Base-by-base conservation (phyloP, 2,329 filamentous ascomycete species). In the Ophiosphaerella herpotricha region DNA sequence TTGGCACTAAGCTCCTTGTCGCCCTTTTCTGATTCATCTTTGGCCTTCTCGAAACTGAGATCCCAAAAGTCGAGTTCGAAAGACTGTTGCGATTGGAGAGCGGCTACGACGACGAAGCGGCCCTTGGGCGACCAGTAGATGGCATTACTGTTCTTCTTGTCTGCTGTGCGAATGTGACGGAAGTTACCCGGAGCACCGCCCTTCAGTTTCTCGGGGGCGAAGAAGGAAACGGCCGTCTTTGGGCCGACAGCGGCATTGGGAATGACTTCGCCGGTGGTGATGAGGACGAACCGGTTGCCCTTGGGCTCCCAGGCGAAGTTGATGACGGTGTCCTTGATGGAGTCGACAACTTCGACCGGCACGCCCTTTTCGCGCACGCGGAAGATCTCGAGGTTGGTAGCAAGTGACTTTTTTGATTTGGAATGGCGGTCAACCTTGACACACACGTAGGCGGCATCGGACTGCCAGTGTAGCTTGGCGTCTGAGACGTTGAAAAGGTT, bases 261-360 rank as follows among this genome's bases (percentile, higher is more conserved):
- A 35, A 86, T 81, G 2, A 89, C 85, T 77, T 99, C 94, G 9
- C 91, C 89, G 14, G 90, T 94, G 32, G 92, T 97, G 78, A 99
- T 99, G 70, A 97, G 87, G 60, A 97, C 91, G 74, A 99, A 99
- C 34, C 94, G 88, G 74, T 96, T 92, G 55, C 94, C 94, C 80
- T 97, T 97, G 57, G 94, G 94, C 73, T 99, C 94, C 94, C 94
- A 99, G 8, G 94, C 91, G 72, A 99, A 99, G 81, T 99, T 99
- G 79, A 99, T 96, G 64, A 99, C 94, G 1, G 92, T 96, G 70
- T 97, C 94, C 79, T 97, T 97, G 77, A 99, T 89, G 46, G 88
- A 91, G 76, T 99, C 94, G 43, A 99, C 91, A 48, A 97, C 94
- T 76, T 99, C 94, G 46, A 99, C 93, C 1, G 94, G 94, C 2